Percentiles rank a stretch among this genome's conserved stretches.
These are phyloP conservation scores for Nigrospora sphaerica DNA, from an alignment of 2,329 filamentous ascomycete genomes.

Conservation along the genomic window DNA sequence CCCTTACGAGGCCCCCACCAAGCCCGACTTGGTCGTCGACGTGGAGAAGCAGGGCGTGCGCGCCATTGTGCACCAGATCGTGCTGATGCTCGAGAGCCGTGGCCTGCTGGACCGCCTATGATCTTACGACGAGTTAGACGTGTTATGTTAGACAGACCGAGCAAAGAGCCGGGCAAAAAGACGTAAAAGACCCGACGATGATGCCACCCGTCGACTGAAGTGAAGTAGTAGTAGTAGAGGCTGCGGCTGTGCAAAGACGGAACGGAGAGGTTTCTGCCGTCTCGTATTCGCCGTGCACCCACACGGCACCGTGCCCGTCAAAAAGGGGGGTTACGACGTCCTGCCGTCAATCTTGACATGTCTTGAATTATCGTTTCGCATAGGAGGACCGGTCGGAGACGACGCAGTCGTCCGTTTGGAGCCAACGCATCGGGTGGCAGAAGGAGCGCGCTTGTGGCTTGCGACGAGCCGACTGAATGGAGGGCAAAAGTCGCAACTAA, in stretches of 20 bases:
- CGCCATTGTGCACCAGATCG: conserved; percentile 93
- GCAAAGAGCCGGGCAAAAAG: not conserved
- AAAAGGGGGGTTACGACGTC: not conserved
- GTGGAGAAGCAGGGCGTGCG: conserved; percentile 80
- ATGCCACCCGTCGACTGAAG: not conserved
- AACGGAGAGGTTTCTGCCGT: too few species aligned
- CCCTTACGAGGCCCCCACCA: conserved; percentile 80
- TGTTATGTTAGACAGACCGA: too few species aligned
- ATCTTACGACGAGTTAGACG: too few species aligned
- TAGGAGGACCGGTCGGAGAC: not conserved
- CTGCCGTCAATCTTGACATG: not conserved
- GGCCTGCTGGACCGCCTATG: conserved; percentile 72
- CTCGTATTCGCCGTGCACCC: too few species aligned
- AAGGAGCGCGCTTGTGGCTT: too few species aligned
- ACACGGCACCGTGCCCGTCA: too few species aligned
- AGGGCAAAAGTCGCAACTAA: too few species aligned
- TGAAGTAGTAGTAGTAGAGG: too few species aligned
- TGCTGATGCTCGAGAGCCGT: conserved; percentile 82
- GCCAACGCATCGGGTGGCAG: not conserved
- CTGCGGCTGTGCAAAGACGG: too few species aligned
- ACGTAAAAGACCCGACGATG: not conserved
- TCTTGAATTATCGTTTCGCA: not conserved
- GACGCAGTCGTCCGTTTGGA: not conserved
- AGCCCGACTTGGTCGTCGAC: conserved; percentile 81
- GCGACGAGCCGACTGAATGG: too few species aligned